Base-by-base conservation (phyloP, 2,329 filamentous ascomycete genomes). In the Colletotrichum brevisporum region DNA sequence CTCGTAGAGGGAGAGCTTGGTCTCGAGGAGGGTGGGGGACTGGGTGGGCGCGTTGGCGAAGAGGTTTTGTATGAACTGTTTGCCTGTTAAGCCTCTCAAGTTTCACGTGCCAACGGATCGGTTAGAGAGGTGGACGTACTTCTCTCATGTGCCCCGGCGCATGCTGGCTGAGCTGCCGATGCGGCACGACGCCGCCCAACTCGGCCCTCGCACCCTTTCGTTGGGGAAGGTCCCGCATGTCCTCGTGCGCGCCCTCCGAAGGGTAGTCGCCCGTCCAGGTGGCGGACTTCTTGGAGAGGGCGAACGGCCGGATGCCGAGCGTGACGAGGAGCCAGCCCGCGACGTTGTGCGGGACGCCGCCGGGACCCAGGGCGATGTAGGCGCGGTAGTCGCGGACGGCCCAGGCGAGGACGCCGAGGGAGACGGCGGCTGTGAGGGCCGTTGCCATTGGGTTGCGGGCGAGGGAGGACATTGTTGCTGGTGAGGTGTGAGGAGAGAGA, bases 261-360 rank as follows among this genome's bases (percentile, higher is more conserved):
- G 66, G 69, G 43, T 66, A 71, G 50, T 71, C 69, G 18, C 31
- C 60, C 1, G 61, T 66, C 21, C 24, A 62, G 6, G 56, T 65
- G 2, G 66, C 69, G 2, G 45, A 56, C 15, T 31, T 16, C 41
- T 62, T 51, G 1, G 55, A 62, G 41, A 69, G 60, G 2, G 66
- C 61, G 5, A 71, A 69, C 5, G 69, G 69, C 5, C 69, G 66
- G 43, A 71, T 58, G 31, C 27, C 52, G 18, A 71, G 18, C 5
- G 66, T 63, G 21, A 69, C 61, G 27, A 79, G 21, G 0, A 82
- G 74, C 80, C 81, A 86, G 39, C 84, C 84, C 21, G 75, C 39
- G 31, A 79, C 31, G 63, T 84, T 83, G 72, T 83, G 76, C 0
- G 83, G 83, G 0, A 84, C 65, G 16, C 83, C 83, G 65, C 84